phyloP scores from a whole-genome alignment of 1,139 yeast genomes.

The Lizanozyma gosingica region DNA sequence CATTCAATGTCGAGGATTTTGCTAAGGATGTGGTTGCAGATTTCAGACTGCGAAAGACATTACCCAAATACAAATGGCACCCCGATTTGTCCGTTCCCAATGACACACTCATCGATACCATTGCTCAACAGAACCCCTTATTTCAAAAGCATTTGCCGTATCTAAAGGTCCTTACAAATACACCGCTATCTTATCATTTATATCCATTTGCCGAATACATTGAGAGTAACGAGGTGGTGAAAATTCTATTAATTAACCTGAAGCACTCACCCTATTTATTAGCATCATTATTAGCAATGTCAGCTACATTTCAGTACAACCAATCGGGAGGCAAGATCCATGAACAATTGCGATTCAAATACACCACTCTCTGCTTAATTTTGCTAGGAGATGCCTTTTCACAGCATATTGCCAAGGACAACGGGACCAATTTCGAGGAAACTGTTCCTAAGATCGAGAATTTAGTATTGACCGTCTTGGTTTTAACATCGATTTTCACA shows the following conservation, averaged over 20 bases:
- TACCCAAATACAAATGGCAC: neutral
- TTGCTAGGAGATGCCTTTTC: constrained; percentile 25
- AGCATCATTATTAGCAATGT: constrained; percentile 26
- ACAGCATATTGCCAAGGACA: neutral
- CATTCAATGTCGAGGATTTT: neutral
- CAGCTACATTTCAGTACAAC: constrained; percentile 30
- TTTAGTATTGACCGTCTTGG: constrained; percentile 28
- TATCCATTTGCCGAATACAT: constrained; percentile 32
- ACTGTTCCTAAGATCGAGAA: constrained; percentile 19
- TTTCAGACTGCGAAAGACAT: neutral
- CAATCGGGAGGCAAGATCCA: constrained; percentile 22
- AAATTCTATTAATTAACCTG: constrained; percentile 25
- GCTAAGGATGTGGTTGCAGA: neutral
- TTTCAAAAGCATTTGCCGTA: constrained; percentile 10
- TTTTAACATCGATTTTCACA: constrained; percentile 29
- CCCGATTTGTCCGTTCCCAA: neutral
- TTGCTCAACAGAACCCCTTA: neutral
- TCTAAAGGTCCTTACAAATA: constrained; percentile 19
- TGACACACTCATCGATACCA: neutral
- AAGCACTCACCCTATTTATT: constrained; percentile 27
- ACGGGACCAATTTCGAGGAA: neutral
- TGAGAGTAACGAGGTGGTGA: constrained; percentile 27
- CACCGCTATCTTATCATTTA: constrained; percentile 21
- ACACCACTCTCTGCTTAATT: constrained; percentile 23
- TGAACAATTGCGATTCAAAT: constrained; percentile 22